Percentiles rank a stretch among this genome's conserved stretches.
These are phyloP conservation scores for Exophiala mesophila DNA, from an alignment of 2,329 filamentous ascomycete species.

Conservation along the genomic window DNA sequence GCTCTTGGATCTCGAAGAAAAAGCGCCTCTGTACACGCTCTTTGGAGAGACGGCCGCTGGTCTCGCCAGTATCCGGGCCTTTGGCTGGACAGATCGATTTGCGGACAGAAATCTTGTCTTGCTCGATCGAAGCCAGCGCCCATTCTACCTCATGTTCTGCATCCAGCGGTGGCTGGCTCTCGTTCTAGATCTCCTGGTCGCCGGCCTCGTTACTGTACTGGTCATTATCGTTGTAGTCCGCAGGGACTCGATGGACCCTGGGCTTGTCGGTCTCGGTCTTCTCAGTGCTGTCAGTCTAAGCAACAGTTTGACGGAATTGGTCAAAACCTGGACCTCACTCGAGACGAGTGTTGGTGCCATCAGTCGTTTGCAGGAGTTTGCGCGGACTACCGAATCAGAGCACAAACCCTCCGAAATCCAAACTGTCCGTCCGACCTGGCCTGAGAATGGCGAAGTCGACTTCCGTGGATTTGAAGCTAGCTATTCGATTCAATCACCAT, in stretches of 20 bases:
- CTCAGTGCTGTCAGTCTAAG: slow-evolving; percentile 52
- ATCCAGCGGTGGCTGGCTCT: slow-evolving; percentile 56
- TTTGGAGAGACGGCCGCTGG: slow-evolving; percentile 56
- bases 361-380: slow-evolving; percentile 51
- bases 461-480: slow-evolving; percentile 23
- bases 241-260: slow-evolving; percentile 41
- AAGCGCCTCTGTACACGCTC: slow-evolving; percentile 54
- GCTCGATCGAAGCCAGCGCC: slow-evolving; percentile 52
- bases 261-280: slow-evolving; percentile 50
- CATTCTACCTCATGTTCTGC: slow-evolving; percentile 54
- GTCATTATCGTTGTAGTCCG: slow-evolving; percentile 47
- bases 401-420: slow-evolving; percentile 37
- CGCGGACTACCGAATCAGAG: slow-evolving; percentile 41
- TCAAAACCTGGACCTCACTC: slow-evolving; percentile 52
- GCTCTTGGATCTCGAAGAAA: slow-evolving; percentile 58
- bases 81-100: slow-evolving; percentile 48
- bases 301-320: slow-evolving; percentile 47
- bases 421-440: slow-evolving; percentile 23
- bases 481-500: slow-evolving; percentile 16
- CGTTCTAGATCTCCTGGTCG: slow-evolving; percentile 48
- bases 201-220: slow-evolving; percentile 45
- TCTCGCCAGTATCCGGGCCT: slow-evolving; percentile 52
- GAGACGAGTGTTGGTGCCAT: slow-evolving; percentile 57
- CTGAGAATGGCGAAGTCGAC: slow-evolving; percentile 21
- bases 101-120: slow-evolving; percentile 44